Conservation (phyloP, 495 filamentous ascomycete genomes). For the Entonaema liquescens region DNA sequence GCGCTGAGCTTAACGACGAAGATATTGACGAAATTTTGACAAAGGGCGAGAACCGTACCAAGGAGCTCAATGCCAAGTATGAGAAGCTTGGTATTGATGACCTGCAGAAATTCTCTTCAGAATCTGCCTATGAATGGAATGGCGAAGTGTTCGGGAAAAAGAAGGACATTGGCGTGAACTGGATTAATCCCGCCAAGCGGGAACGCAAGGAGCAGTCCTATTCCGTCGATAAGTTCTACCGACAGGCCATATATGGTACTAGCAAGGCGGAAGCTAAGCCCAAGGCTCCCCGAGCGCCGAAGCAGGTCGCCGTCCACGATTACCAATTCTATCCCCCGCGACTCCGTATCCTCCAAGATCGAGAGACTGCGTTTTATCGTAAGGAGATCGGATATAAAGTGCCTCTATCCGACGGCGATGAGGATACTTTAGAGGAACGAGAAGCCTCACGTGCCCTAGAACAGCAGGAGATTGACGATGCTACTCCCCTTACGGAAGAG, state of each 20-base stretch:
- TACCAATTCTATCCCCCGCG: conserved; percentile 94
- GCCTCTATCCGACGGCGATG: conserved; percentile 81
- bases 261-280: conserved; percentile 91
- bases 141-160: conserved; percentile 92
- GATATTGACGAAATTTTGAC: conserved; percentile 89
- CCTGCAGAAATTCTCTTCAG: conserved; percentile 95
- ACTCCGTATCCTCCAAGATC: conserved; percentile 88
- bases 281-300: conserved; percentile 93
- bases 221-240: conserved; percentile 99
- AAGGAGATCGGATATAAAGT: conserved; percentile 96
- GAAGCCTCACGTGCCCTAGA: conserved; percentile 88
- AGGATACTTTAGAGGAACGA: conserved; percentile 82
- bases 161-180: conserved; percentile 92
- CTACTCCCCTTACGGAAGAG: conserved; percentile 85
- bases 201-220: conserved; percentile 98
- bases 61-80: conserved; percentile 88
- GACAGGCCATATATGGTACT: conserved; percentile 75
- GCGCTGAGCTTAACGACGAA: conserved; percentile 75
- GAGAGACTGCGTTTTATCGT: conserved; percentile 93
- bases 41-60: conserved; percentile 88
- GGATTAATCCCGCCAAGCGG: conserved; percentile 99
- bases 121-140: conserved; percentile 98
- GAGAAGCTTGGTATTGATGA: conserved; percentile 99
- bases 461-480: conserved; percentile 91
- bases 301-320: conserved; percentile 90